Base-by-base conservation (phyloP, 192 early-diverging fungal species). In the Backusella westeae region DNA sequence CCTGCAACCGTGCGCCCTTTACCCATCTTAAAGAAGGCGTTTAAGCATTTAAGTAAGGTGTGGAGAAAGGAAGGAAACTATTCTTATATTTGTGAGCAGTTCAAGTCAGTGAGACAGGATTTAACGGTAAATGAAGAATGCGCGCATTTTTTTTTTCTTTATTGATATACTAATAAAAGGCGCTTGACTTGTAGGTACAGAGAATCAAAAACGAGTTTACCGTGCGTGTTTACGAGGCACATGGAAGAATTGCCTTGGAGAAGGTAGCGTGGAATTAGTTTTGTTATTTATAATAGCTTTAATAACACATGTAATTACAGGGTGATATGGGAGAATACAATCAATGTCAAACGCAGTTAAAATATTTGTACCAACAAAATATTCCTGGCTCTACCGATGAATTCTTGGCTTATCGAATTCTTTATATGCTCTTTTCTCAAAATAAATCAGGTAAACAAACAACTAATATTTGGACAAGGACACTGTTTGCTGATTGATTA, bases 321-420 rank as follows among this genome's bases (percentile, higher is more conserved):
- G 87, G 93, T 56, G 98, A 99, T 78, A 86, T 99, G 29, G 97
- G 97, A 77, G 98, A 99, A 87, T 99, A 92, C 85, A 99, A 99
- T 81, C 98, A 98, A 82, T 99, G 98, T 82, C 95, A 96, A 82
- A 95, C 94, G 0, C 96, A 98, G 76, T 84, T 99, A 26, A 96
- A 94, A 75, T 88, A 94, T 42, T 85, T 99, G 46, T 98, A 98
- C 79, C 78, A 86, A 63, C 81, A 89, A 68, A 87, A 90, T 36
- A 77, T 94, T 15, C 78, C 84, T n/a, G 97, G 95, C 39, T 81
- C 91, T 75, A 80, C 83, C 6, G 93, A 92, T 83, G 98, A 99
- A 81, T 99, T 98, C 87, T 85, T 90, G 72, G 96, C 94, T 4
- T 99, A 99, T 82, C 85, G 96, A 46, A 92, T 99, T 21, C 81